These are phyloP conservation scores for Talaromyces sp. DNA, from an alignment of 2,329 filamentous ascomycete genomes.

Conservation along the genomic window DNA sequence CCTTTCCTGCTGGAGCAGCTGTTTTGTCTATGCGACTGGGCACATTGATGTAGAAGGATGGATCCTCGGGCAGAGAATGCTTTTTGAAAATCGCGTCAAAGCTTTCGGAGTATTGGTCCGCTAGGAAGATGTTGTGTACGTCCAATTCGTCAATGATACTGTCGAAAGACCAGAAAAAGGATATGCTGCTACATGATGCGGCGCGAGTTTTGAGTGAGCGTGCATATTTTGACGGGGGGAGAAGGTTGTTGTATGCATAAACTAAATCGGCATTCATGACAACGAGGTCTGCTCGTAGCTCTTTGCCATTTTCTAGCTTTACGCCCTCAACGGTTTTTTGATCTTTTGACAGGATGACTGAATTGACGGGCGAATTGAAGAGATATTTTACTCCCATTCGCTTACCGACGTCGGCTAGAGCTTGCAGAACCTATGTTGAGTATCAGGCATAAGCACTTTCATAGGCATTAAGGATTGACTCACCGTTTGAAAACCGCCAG, in stretches of 20 bases:
- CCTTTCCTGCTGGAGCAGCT: slow-evolving; percentile 63
- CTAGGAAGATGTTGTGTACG: neutral
- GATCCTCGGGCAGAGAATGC: slow-evolving; percentile 63
- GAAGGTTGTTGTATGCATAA: neutral
- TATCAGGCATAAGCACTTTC: neutral
- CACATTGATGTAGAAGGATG: slow-evolving; percentile 75
- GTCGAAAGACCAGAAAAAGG: neutral
- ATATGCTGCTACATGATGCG: neutral
- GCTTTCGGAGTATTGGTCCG: slow-evolving; percentile 52
- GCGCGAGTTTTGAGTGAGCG: neutral
- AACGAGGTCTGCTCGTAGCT: neutral
- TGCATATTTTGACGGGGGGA: neutral
- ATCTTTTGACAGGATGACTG: neutral
- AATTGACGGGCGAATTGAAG: neutral
- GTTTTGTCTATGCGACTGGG: slow-evolving; percentile 65
- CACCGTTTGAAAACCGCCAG: neutral
- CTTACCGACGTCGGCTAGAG: neutral
- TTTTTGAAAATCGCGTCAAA: slow-evolving; percentile 73
- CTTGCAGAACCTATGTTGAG: neutral
- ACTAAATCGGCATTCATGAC: neutral
- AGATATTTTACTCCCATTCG: neutral
- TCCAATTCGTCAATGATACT: neutral
- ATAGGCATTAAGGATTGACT: neutral
- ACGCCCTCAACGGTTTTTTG: neutral
- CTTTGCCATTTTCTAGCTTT: neutral